Evolutionary conservation across 495 filamentous ascomycete species (phyloP).

Genomic region (Lichina pygmaea): DNA sequence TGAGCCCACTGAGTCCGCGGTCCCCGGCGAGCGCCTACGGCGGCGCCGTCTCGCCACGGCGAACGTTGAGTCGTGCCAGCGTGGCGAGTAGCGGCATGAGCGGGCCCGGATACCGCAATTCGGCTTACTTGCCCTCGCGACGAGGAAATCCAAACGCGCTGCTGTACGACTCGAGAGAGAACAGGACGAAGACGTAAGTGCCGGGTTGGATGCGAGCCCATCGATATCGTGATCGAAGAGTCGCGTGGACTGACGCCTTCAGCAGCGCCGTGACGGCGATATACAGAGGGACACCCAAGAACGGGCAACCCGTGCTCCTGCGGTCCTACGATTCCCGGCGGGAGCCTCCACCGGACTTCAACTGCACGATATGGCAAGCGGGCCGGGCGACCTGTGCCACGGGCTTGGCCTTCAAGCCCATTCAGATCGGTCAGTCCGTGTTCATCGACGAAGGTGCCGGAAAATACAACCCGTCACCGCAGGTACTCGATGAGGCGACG

Average conservation of each 20-base stretch:
- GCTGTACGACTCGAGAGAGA: constrained; percentile 58
- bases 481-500: constrained; percentile 68
- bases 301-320: constrained; percentile 39
- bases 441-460: constrained; percentile 87
- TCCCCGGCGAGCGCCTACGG: background rate
- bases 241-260: background rate
- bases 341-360: constrained; percentile 65
- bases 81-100: constrained; percentile 10
- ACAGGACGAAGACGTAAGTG: constrained; percentile 77
- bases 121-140: background rate
- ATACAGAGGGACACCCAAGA: constrained; percentile 51
- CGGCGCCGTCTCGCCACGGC: constrained; percentile 16
- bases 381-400: constrained; percentile 86
- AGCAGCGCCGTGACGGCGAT: constrained; percentile 67
- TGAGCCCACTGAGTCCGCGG: constrained; percentile 1
- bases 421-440: constrained; percentile 73
- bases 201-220: background rate
- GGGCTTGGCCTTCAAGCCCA: constrained; percentile 81
- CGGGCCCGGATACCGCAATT: background rate
- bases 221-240: constrained; percentile 2
- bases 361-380: constrained; percentile 88
- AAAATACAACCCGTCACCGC: constrained; percentile 71
- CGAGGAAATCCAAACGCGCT: constrained; percentile 31
- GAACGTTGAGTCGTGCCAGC: constrained; percentile 19
- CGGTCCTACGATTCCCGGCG: constrained; percentile 86